Conservation (phyloP, 169 alveolate species). For the Plasmodium gonderi region DNA sequence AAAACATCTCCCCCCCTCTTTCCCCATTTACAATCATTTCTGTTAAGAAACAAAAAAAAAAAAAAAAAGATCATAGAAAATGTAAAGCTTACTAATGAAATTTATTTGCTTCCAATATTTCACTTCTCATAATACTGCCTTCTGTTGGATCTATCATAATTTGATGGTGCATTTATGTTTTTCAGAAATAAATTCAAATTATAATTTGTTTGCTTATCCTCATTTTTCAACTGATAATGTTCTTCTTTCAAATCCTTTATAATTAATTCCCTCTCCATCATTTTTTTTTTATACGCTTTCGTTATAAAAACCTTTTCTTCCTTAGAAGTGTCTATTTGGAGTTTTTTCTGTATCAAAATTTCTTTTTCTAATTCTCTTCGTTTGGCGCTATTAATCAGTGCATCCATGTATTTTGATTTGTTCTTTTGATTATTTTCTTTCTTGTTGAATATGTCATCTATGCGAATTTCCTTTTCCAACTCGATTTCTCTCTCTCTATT, state of each 20-base stretch:
- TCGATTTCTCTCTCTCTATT: background rate
- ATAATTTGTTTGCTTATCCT: slow-evolving; percentile 71
- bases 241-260: slow-evolving; percentile 76
- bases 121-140: background rate
- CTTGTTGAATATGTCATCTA: slow-evolving; percentile 32
- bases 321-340: slow-evolving; percentile 75
- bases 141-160: slow-evolving; percentile 52
- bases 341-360: slow-evolving; percentile 82
- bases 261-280: slow-evolving; percentile 79
- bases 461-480: background rate
- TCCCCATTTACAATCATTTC: too few species aligned
- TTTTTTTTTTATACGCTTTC: slow-evolving; percentile 84
- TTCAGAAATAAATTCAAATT: slow-evolving; percentile 79
- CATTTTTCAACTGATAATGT: slow-evolving; percentile 58
- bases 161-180: slow-evolving; percentile 74
- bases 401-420: slow-evolving; percentile 82
- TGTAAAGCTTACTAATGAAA: background rate
- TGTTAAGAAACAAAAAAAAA: too few species aligned
- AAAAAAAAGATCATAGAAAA: background rate
- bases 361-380: slow-evolving; percentile 82
- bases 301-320: slow-evolving; percentile 83
- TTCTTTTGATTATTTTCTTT: slow-evolving; percentile 24
- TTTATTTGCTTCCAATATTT: background rate
- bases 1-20: background rate
- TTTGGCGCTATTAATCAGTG: slow-evolving; percentile 80